phyloP scores from a whole-genome alignment of 1,284 basidiomycete species.

The Trametes polyzona region DNA sequence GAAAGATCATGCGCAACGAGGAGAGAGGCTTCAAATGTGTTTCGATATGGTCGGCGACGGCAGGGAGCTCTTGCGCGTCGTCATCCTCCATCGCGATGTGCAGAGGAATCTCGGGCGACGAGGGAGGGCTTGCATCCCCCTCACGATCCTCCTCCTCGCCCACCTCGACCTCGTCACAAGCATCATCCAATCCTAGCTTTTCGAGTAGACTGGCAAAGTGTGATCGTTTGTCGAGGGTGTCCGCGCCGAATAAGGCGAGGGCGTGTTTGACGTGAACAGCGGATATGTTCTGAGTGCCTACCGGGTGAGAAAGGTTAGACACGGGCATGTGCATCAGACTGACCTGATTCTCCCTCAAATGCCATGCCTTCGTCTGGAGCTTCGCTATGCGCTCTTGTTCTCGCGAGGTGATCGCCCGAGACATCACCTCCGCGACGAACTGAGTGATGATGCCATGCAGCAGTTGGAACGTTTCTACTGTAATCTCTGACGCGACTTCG shows the following conservation, averaged over 20 bases:
- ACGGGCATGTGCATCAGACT: conserved; percentile 2
- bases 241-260: conserved; percentile 44
- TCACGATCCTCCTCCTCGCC: conserved; percentile 2
- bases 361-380: conserved; percentile 61
- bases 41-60: conserved; percentile 21
- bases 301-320: neutral
- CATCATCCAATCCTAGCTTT: conserved; percentile 18
- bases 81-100: neutral
- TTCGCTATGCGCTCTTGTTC: conserved; percentile 63
- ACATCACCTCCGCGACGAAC: conserved; percentile 55
- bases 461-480: conserved; percentile 35
- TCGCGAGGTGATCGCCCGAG: conserved; percentile 52
- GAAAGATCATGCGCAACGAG: conserved; percentile 29
- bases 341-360: conserved; percentile 36
- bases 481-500: conserved; percentile 31
- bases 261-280: conserved; percentile 48
- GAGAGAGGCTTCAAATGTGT: conserved; percentile 2
- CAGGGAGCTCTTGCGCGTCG: neutral
- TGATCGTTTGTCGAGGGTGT: conserved; percentile 33
- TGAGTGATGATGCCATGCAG: conserved; percentile 49
- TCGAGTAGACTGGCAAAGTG: conserved; percentile 41
- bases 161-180: conserved; percentile 21
- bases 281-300: conserved; percentile 36
- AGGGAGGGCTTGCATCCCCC: neutral
- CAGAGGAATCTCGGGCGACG: neutral